Conservation (phyloP, 1,284 basidiomycete genomes). For the Takashimella tepidaria region DNA sequence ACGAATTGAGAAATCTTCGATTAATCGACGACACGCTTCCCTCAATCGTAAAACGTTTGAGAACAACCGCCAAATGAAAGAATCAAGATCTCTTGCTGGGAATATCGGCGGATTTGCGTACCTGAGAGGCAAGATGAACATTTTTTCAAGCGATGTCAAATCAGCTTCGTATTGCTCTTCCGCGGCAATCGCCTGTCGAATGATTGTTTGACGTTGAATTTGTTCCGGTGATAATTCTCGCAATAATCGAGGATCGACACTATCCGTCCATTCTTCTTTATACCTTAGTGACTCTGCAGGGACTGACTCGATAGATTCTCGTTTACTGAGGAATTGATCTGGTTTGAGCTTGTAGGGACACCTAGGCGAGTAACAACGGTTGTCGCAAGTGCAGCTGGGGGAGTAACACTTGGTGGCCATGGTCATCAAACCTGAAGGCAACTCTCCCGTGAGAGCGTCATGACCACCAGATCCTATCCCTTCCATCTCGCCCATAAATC, state of each 20-base stretch:
- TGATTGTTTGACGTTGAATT: constrained; percentile 79
- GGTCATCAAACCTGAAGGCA: constrained; percentile 60
- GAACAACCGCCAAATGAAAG: constrained; percentile 82
- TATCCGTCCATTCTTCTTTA: constrained; percentile 58
- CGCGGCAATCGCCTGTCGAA: constrained; percentile 82
- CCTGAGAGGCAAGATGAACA: constrained; percentile 74
- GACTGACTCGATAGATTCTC: neutral
- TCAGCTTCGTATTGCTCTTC: constrained; percentile 90
- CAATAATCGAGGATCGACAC: constrained; percentile 64
- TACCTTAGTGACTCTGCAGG: neutral
- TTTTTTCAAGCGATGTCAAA: constrained; percentile 71
- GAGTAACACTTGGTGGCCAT: constrained; percentile 69
- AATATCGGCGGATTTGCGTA: constrained; percentile 68
- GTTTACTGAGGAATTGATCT: constrained; percentile 25
- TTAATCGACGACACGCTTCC: constrained; percentile 69
- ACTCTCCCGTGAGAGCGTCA: constrained; percentile 61
- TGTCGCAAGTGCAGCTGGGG: constrained; percentile 45
- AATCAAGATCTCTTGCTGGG: constrained; percentile 57
- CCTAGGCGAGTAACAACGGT: constrained; percentile 57
- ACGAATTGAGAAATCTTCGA: constrained; percentile 79
- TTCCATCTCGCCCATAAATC: constrained; percentile 81
- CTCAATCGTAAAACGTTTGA: constrained; percentile 79
- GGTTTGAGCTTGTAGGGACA: constrained; percentile 61
- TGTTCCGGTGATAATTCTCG: constrained; percentile 67
- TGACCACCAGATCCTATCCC: constrained; percentile 59